Conservation (phyloP, 805 yeast genomes). For the Grigorovia transvaalensis region DNA sequence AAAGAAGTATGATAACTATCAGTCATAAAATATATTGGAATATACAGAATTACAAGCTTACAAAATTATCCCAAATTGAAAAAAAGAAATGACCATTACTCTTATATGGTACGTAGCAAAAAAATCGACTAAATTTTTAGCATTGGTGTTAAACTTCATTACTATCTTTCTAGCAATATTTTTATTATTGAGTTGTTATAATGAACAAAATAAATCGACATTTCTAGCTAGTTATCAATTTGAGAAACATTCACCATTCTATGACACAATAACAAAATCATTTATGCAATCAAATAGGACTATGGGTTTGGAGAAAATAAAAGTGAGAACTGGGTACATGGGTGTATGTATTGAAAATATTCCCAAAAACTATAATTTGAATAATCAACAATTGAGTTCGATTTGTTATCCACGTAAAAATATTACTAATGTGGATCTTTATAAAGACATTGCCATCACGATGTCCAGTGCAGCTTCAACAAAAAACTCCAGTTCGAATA, state of each 20-base stretch:
- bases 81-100: conserved; percentile 2
- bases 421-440: conserved; percentile 14
- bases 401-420: conserved; percentile 23
- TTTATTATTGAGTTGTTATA: conserved; percentile 46
- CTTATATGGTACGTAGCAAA: conserved; percentile 12
- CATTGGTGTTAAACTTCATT: conserved; percentile 36
- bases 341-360: conserved; percentile 42
- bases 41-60: no score
- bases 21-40: no score
- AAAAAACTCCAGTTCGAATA: conserved; percentile 14
- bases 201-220: conserved; percentile 36
- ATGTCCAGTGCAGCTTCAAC: conserved; percentile 22
- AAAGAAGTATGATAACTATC: no score
- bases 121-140: conserved; percentile 34
- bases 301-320: conserved; percentile 30
- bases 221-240: conserved; percentile 41
- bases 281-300: conserved; percentile 27
- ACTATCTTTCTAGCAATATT: conserved; percentile 43
- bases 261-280: conserved; percentile 31
- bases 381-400: conserved; percentile 7
- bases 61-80: conserved; percentile 39
- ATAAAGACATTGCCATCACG: conserved; percentile 19
- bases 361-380: conserved; percentile 16
- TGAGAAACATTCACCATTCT: conserved; percentile 37
- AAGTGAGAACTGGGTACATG: conserved; percentile 44